These are phyloP conservation scores for Calvatia gigantea DNA, from an alignment of 768 basidiomycete genomes.

Conservation along the genomic window DNA sequence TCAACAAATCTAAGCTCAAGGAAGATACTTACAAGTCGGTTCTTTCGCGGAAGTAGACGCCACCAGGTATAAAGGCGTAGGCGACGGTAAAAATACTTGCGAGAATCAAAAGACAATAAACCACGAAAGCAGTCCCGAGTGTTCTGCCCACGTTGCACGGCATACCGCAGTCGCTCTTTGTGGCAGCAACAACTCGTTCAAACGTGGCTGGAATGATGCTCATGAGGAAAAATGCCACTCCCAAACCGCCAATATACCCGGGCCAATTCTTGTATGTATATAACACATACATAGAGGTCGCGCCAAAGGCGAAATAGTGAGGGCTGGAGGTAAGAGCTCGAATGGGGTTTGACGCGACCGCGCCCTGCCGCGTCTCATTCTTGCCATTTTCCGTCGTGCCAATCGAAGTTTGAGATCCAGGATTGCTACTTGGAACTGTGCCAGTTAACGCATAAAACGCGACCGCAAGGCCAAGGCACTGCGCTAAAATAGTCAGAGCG, in stretches of 20 bases:
- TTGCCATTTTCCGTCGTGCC: background rate
- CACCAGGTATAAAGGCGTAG: constrained; percentile 88
- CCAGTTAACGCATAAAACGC: constrained; percentile 18
- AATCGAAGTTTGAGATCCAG: background rate
- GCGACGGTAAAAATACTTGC: constrained; percentile 82
- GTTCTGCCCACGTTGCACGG: background rate
- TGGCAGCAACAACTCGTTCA: constrained; percentile 37
- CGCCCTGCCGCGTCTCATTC: background rate
- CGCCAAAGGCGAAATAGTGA: constrained; percentile 52
- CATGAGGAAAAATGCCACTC: constrained; percentile 59
- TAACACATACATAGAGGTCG: constrained; percentile 49
- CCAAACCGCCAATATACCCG: constrained; percentile 68
- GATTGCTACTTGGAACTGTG: constrained; percentile 28
- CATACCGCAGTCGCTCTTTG: background rate
- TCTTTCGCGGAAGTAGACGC: constrained; percentile 68
- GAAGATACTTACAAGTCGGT: constrained; percentile 58
- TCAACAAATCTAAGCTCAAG: background rate
- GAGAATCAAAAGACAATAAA: constrained; percentile 61
- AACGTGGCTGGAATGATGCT: constrained; percentile 57
- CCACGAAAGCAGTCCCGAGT: constrained; percentile 49
- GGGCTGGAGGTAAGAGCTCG: constrained; percentile 38
- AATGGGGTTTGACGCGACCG: background rate
- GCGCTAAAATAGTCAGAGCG: constrained; percentile 61
- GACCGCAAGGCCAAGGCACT: constrained; percentile 52
- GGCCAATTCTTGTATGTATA: constrained; percentile 62